These are phyloP conservation scores for Torulaspora franciscae DNA, from an alignment of 805 yeast genomes.

Conservation along the genomic window DNA sequence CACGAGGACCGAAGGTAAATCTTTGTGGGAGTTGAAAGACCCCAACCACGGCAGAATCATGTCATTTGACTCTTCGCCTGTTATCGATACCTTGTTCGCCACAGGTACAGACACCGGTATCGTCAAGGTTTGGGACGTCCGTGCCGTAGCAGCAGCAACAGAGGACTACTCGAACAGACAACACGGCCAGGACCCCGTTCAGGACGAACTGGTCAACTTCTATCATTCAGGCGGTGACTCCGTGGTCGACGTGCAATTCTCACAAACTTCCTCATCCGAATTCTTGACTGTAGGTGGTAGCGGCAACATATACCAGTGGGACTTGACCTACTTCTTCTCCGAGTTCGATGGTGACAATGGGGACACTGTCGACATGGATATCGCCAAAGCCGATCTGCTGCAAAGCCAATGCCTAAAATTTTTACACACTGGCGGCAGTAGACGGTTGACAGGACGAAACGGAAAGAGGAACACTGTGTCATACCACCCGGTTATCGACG, in stretches of 20 bases:
- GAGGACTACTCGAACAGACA: conserved; percentile 26
- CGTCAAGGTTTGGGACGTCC: conserved; percentile 35
- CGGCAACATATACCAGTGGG: conserved; percentile 37
- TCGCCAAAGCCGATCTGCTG: conserved; percentile 34
- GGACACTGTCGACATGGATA: conserved; percentile 45
- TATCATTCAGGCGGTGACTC: conserved; percentile 34
- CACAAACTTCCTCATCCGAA: conserved; percentile 29
- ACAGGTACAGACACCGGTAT: conserved; percentile 34
- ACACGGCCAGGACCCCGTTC: conserved; percentile 29
- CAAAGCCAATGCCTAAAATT: conserved; percentile 31
- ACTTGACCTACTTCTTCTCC: conserved; percentile 37
- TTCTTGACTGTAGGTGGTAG: conserved; percentile 32
- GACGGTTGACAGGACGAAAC: conserved; percentile 19
- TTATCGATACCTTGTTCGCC: conserved; percentile 28
- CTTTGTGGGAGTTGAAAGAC: conserved; percentile 25
- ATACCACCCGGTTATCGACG: conserved; percentile 30
- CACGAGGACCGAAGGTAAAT: conserved; percentile 28
- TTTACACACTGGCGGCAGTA: conserved; percentile 32
- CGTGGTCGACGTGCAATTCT: conserved; percentile 32
- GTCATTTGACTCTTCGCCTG: conserved; percentile 30
- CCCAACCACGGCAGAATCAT: conserved; percentile 30
- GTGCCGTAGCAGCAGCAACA: conserved; percentile 28
- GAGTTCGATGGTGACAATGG: conserved; percentile 44
- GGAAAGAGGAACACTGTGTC: conserved; percentile 28
- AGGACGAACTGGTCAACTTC: conserved; percentile 25